phyloP scores from a whole-genome alignment of 176 grass and related monocot genomes.

The Eleusine indica region DNA sequence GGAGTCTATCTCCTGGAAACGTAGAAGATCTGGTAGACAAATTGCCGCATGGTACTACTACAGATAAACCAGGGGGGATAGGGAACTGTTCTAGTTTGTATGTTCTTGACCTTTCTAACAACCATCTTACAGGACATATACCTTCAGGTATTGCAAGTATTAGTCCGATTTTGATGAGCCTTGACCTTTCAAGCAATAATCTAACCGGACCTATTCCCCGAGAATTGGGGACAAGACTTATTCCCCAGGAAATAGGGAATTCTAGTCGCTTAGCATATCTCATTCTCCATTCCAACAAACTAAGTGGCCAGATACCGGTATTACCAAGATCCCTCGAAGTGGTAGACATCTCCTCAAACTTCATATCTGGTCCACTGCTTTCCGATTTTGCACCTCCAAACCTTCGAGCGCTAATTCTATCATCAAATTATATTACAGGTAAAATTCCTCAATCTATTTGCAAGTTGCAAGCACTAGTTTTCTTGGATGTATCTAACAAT shows the following conservation, averaged over 20 bases:
- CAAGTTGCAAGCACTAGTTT: neutral
- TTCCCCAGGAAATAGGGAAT: neutral
- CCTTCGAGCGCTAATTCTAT: neutral
- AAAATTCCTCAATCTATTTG: conserved; percentile 36
- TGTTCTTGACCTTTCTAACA: conserved; percentile 6
- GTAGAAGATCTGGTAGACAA: neutral
- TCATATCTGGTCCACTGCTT: neutral
- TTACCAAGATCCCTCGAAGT: neutral
- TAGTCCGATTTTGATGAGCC: neutral
- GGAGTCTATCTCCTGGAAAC: neutral
- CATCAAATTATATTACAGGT: conserved; percentile 30
- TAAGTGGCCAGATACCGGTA: neutral
- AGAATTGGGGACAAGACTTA: neutral
- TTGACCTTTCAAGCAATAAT: conserved; percentile 37
- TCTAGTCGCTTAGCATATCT: neutral
- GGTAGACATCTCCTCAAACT: conserved; percentile 3
- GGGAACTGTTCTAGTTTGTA: too few species aligned
- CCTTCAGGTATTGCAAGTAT: too few species aligned
- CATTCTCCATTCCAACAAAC: neutral
- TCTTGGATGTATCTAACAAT: conserved; percentile 37
- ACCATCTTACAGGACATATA: conserved; percentile 23
- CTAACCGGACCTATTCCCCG: conserved; percentile 25
- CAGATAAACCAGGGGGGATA: neutral
- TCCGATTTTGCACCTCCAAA: neutral
- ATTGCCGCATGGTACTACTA: neutral